Evolutionary conservation across 306 rosid species (phyloP).

Genomic region (barrel medic (Medicago truncatula)): DNA sequence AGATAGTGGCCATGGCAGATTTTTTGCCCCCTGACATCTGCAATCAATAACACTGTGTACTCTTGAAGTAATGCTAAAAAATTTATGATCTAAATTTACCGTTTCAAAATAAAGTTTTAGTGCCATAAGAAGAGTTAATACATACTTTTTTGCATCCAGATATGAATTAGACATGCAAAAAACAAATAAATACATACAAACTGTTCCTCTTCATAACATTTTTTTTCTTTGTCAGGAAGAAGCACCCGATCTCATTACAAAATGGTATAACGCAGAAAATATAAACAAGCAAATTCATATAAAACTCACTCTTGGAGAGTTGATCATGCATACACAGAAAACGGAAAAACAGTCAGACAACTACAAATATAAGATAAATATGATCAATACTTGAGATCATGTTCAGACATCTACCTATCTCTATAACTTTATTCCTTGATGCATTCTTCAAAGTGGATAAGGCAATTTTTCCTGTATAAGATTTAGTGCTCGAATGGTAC

Average conservation of each 20-base stretch:
- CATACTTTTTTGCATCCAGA: conserved; percentile 6
- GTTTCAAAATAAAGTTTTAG: conserved; percentile 21
- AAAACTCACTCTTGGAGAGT: conserved; percentile 24
- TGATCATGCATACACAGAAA: conserved; percentile 27
- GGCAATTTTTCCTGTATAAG: conserved; percentile 70
- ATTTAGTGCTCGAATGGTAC: conserved; percentile 63
- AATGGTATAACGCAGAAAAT: conserved; percentile 19
- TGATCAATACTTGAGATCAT: conserved; percentile 32
- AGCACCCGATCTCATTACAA: conserved; percentile 20
- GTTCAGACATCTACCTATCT: conserved; percentile 61
- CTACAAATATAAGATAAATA: conserved; percentile 28
- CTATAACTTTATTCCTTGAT: conserved; percentile 83
- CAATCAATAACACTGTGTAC: background rate
- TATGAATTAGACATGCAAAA: conserved; percentile 29
- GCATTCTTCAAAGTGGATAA: conserved; percentile 66
- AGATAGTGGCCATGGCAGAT: background rate
- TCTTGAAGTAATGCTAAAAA: conserved; percentile 9
- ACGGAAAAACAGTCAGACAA: conserved; percentile 19
- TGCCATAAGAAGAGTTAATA: background rate
- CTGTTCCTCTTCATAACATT: conserved; percentile 2
- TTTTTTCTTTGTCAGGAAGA: background rate
- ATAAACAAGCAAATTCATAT: conserved; percentile 33
- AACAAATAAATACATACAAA: conserved; percentile 8
- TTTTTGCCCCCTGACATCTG: background rate
- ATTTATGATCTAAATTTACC: conserved; percentile 18